Evolutionary conservation across 2,329 filamentous ascomycete species (phyloP), one percentile per base, ranked within the genome.

Genomic region (Colletotrichum noveboracense): DNA sequence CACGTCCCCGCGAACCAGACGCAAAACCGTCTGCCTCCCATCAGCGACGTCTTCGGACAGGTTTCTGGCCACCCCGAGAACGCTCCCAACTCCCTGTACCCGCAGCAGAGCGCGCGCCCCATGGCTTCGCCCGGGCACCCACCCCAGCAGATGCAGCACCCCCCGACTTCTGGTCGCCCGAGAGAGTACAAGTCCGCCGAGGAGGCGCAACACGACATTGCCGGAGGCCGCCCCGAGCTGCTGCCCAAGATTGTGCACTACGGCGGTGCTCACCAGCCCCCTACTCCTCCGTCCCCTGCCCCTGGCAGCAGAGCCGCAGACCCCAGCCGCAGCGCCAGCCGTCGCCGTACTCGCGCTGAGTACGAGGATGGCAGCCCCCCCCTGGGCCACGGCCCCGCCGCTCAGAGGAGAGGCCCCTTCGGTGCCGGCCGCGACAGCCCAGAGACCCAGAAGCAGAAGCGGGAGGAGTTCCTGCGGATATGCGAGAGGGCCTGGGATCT

Each of bases 191-290:
- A 96, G 80, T 98, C 96, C 5, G 97, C 97, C 14, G 97, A 99
- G 84, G 97, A 99, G 83, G 97, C 95, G 4, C 96, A 98, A 76
- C 94, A 95, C 74, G 95, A 97, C 78, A 86, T 99, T 77, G 93
- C 96, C 7, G 96, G 95, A 66, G 97, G 97, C n/a, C 92, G 97
- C 73, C 94, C 98, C 73, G 97, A 99, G 75, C 89, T 98, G 16
- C 89, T 98, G 66, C 97, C 97, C 26, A 97, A 96, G 85, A 92
- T 98, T 73, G 95, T 99, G 16, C 97, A 98, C 85, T 99, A 99
- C 83, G 95, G 94, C 52, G 95, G 96, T 62, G 24, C 65, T 9
- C 95, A 97, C 82, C 96, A 98, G 83, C 96, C 96, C 55, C 96
- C 96, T 5, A 98, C 96, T 3, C 96, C 96, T 43, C 96, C 96